Percentiles rank a stretch among this genome's conserved stretches.
Evolutionary conservation across 495 filamentous ascomycete species (phyloP).

Genomic region (Tuber melanosporum): DNA sequence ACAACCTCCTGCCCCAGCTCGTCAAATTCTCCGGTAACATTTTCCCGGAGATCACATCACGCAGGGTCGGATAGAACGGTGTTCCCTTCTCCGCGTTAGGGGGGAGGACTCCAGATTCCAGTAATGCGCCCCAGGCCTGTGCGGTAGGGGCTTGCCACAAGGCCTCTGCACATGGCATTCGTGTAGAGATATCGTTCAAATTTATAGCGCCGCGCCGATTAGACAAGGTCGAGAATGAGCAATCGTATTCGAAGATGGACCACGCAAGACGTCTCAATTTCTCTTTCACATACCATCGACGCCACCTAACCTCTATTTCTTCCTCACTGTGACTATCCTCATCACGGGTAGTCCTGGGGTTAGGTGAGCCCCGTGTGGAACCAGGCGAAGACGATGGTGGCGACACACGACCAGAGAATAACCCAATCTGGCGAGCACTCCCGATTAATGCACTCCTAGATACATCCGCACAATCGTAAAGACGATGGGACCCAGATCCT

Average conservation of each 20-base stretch:
- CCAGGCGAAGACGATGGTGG: slow-evolving; percentile 32
- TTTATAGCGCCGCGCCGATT: slow-evolving; percentile 42
- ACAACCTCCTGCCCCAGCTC: slow-evolving; percentile 41
- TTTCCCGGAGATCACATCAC: slow-evolving; percentile 38
- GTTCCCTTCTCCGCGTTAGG: slow-evolving; percentile 23
- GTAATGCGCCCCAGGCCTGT: slow-evolving; percentile 37
- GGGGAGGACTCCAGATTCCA: slow-evolving; percentile 19
- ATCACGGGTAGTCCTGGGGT: slow-evolving; percentile 6
- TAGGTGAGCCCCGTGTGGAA: slow-evolving; percentile 33
- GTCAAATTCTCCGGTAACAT: slow-evolving; percentile 31
- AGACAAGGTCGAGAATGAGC: slow-evolving; percentile 42
- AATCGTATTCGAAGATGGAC: slow-evolving; percentile 44
- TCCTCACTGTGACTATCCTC: slow-evolving; percentile 12
- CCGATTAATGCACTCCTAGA: slow-evolving; percentile 41
- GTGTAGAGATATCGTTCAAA: slow-evolving; percentile 40
- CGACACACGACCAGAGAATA: slow-evolving; percentile 36
- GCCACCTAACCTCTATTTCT: slow-evolving; percentile 35
- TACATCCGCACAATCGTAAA: slow-evolving; percentile 43
- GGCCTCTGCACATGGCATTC: slow-evolving; percentile 40
- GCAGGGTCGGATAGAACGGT: slow-evolving; percentile 38
- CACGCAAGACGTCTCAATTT: slow-evolving; percentile 40
- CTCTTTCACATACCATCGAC: slow-evolving; percentile 39
- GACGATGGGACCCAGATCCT: slow-evolving; percentile 40
- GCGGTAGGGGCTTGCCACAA: slow-evolving; percentile 41
- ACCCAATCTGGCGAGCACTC: slow-evolving; percentile 41